A percentile compares a stretch with the other conserved stretches of the same genome.
These are phyloP conservation scores for Blastocystis sp. DNA, from an alignment of 352 stramenopile genomes.

Conservation along the genomic window DNA sequence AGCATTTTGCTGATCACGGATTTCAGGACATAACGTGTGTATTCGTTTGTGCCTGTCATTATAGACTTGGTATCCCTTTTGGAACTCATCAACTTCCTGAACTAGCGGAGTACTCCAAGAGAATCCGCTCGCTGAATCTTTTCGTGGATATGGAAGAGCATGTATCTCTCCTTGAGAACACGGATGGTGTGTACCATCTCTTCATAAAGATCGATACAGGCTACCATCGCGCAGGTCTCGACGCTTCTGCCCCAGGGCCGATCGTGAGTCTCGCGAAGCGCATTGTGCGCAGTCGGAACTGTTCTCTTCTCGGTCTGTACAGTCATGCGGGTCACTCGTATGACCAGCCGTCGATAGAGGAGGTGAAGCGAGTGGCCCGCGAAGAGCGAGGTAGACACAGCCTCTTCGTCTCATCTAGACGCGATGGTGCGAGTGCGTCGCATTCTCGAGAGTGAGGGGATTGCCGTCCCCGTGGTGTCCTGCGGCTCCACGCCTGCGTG, in stretches of 20 bases:
- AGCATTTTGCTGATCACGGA: conserved; percentile 55
- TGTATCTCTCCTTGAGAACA: background rate
- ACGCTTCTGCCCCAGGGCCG: background rate
- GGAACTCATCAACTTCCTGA: conserved; percentile 26
- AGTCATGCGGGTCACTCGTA: conserved; percentile 58
- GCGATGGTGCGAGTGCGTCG: background rate
- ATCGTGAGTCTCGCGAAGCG: background rate
- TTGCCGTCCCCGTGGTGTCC: background rate
- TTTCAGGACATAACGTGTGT: conserved; percentile 54
- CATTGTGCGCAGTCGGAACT: background rate
- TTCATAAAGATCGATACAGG: conserved; percentile 60
- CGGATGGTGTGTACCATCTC: conserved; percentile 11
- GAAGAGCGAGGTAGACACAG: background rate
- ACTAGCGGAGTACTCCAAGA: conserved; percentile 30
- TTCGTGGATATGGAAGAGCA: conserved; percentile 51
- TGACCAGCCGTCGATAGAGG: conserved; percentile 13
- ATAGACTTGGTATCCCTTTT: conserved; percentile 60
- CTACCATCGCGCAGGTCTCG: conserved; percentile 53
- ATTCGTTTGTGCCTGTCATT: background rate
- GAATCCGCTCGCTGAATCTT: conserved; percentile 9
- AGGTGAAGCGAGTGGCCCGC: background rate
- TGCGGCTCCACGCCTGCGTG: conserved; percentile 56
- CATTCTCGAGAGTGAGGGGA: background rate
- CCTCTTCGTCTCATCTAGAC: background rate
- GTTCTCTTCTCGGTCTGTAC: conserved; percentile 35